Evolutionary conservation across 2,329 filamentous ascomycete genomes (phyloP), one percentile per base, ranked within the genome.

Genomic region (Fusarium heterosporum): DNA sequence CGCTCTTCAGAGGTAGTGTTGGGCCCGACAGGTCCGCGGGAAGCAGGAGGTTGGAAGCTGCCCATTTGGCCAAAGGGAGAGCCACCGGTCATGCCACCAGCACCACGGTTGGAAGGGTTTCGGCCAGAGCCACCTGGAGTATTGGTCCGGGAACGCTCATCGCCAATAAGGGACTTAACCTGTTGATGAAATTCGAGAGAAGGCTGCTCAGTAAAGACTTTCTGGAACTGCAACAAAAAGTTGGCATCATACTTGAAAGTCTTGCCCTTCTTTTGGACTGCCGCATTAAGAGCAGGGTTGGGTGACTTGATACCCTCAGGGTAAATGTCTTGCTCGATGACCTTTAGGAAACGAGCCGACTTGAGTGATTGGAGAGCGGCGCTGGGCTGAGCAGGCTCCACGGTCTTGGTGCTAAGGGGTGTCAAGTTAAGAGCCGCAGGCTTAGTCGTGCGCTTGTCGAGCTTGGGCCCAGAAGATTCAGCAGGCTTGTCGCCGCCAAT

Each of bases 211-310:
- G 93, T 96, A 82, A 97, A 99, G 19, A 97, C 93, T 72, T 88
- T 88, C 81, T 97, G 93, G 85, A 99, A 99, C 77, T 99, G 96
- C 29, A 99, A 85, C 80, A 99, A 83, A 84, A 99, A 99, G 73
- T 91, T 90, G 74, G 94, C 92, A 80, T 98, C 93, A 79, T 99
- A 99, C 78, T 96, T 94, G 83, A 96, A 97, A 40, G 89, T 90
- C 78, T 89, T 91, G 62, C 88, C 89, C 82, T 94, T 95, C 78
- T 91, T 92, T 32, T 87, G 85, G 28, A 93, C 91, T 16, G 91
- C 91, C 39, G 87, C 83, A 78, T 98, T 99, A 68, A 97, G 82
- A 4, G 95, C 92, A 12, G 95, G 93, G 80, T 97, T 98, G 9
- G 96, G 96, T 26, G 94, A 97, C 63, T 86, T 87, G 77, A 98